Evolutionary conservation across 2,329 filamentous ascomycete species (phyloP), one percentile per base, ranked within the genome.

Genomic region (Colletotrichum paranaense): DNA sequence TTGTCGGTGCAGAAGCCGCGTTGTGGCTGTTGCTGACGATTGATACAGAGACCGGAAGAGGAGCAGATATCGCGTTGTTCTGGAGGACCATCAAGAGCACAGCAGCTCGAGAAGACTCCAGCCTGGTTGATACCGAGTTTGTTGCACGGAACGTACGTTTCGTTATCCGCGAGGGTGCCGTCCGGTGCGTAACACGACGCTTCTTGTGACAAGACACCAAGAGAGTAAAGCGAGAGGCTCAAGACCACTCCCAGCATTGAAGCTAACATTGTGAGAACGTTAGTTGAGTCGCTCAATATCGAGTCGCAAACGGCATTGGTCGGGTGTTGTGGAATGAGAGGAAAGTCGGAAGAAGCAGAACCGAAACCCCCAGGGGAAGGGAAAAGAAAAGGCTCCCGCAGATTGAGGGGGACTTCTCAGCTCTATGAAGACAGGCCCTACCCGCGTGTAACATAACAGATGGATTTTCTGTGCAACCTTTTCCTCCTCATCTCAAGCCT

Each of bases 91-190:
- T 80, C 78, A 1, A 81, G 72, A 14, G 75, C 75, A 63, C 80
- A 81, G 53, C 80, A 81, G 58, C 77, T 79, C 1, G 80, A 81
- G 58, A 77, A 76, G 42, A 80, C 74, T 53, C 78, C 79, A 2
- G 71, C 60, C 71, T 80, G 76, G 19, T 75, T 75, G 60, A 80
- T 80, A 9, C 80, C 80, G 12, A 80, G 78, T 65, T 80, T 80
- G 71, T 81, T 81, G 73, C 80, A 81, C 1, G 80, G 79, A 5
- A 81, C 78, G 58, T 80, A 78, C 2, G 76, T 80, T 14, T 78
- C 75, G 1, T 74, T 74, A 67, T 81, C 77, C 24, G 78, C 80
- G 9, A 76, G 11, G 16, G 73, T 67, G 38, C 80, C 80, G 30
- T 81, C 77, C 3, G 80, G 80, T 5, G 80, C 80, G 62, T 75